Percentiles rank a stretch among this genome's conserved stretches.
These are phyloP conservation scores for Austroboletus eburneus DNA, from an alignment of 768 basidiomycete species.

Conservation along the genomic window DNA sequence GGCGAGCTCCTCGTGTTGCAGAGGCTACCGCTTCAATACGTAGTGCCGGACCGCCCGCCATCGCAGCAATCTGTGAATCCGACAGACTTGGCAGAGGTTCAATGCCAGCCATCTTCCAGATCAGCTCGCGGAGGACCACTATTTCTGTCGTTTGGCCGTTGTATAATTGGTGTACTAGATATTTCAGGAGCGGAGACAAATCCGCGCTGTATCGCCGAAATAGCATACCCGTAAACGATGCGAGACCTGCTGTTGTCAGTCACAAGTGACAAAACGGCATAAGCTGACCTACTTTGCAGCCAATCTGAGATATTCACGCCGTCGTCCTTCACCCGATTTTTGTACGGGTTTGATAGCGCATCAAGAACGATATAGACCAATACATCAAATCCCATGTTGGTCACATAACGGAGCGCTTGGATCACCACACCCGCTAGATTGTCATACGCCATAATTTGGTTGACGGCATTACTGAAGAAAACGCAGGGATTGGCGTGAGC, in stretches of 20 bases:
- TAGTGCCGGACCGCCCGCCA: conserved; percentile 86
- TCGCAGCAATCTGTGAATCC: conserved; percentile 81
- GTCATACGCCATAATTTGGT: conserved; percentile 95
- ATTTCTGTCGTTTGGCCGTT: conserved; percentile 83
- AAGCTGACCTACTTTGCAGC: conserved; percentile 74
- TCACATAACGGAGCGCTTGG: conserved; percentile 83
- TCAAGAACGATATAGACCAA: conserved; percentile 85
- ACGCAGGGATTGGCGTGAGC: conserved; percentile 93
- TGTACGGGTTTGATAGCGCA: conserved; percentile 77
- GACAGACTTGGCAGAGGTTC: conserved; percentile 87
- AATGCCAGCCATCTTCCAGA: conserved; percentile 94
- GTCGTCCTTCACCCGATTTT: conserved; percentile 83
- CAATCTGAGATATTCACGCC: conserved; percentile 89
- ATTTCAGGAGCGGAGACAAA: conserved; percentile 78
- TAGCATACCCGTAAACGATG: conserved; percentile 90
- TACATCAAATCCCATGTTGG: conserved; percentile 92
- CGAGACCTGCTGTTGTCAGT: conserved; percentile 57
- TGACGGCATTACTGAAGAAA: conserved; percentile 83
- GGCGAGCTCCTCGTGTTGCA: conserved; percentile 64
- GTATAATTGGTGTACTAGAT: conserved; percentile 87
- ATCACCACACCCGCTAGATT: conserved; percentile 89
- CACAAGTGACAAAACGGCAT: conserved; percentile 7
- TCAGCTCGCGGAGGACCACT: conserved; percentile 86
- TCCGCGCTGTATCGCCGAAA: conserved; percentile 85
- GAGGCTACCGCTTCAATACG: conserved; percentile 89